A percentile compares a stretch with the other conserved stretches of the same genome.
Evolutionary conservation across 2,329 filamentous ascomycete species (phyloP).

Genomic region (Coleophoma eucalyptorum): DNA sequence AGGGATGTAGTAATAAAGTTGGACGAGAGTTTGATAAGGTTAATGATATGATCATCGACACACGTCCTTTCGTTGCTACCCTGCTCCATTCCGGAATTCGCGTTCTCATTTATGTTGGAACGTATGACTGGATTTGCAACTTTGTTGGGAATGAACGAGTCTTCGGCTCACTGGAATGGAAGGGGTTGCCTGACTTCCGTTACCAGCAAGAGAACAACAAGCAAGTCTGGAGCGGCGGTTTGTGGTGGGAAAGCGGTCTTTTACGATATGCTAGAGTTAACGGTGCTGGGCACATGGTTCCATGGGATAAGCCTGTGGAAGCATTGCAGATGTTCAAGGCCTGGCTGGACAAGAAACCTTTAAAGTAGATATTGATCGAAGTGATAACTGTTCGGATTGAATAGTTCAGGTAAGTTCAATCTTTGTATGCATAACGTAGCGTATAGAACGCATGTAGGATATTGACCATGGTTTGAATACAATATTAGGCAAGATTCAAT

Average conservation of each 20-base stretch:
- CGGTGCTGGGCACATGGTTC: constrained; percentile 20
- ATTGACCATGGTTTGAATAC: too few species aligned
- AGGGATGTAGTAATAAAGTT: constrained; percentile 14
- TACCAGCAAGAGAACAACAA: constrained; percentile 17
- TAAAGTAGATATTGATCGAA: constrained; percentile 1
- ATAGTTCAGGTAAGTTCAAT: not conserved
- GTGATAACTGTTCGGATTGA: not conserved
- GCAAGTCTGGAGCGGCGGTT: constrained; percentile 12
- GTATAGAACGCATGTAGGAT: too few species aligned
- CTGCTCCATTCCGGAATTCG: constrained; percentile 15
- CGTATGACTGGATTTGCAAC: constrained; percentile 20
- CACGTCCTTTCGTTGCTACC: constrained; percentile 9
- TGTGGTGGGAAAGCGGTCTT: constrained; percentile 16
- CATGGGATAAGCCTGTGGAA: constrained; percentile 17
- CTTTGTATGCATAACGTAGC: not conserved
- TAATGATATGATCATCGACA: constrained; percentile 15
- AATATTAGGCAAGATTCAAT: too few species aligned
- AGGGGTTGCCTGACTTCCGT: constrained; percentile 13
- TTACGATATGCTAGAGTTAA: constrained; percentile 15
- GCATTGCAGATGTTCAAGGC: constrained; percentile 14
- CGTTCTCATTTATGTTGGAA: constrained; percentile 18
- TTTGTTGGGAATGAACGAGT: constrained; percentile 17
- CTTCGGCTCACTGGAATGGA: constrained; percentile 15
- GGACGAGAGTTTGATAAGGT: constrained; percentile 13
- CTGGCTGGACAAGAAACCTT: constrained; percentile 12